Evolutionary conservation across 495 filamentous ascomycete genomes (phyloP), one percentile per base, ranked within the genome.

Genomic region (Amphirosellinia nigrospora): DNA sequence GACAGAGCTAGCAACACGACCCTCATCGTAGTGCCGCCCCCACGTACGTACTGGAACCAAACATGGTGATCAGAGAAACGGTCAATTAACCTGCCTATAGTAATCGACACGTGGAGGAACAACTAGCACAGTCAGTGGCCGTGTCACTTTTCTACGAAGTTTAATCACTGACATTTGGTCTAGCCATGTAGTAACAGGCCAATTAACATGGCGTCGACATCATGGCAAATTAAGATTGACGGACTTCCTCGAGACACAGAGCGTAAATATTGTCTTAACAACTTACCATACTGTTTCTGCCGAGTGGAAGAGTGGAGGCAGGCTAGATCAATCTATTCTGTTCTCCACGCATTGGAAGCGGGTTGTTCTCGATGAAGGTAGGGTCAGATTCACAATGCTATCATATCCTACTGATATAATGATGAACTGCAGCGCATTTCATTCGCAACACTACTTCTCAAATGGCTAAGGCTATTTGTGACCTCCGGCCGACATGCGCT

Each of bases 301-400:
- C 3, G 64, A 66, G 41, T 53, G 46, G 63, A 52, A 39, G 46
- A 39, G 23, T 13, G 46, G n/a, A 30, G 38, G 39, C 46, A 50
- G 28, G 28, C 38, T 11, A 23, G 30, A 36, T 13, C 43, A 48
- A 26, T 52, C 46, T 8, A 26, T 52, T 16, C 11, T 38, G 3
- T 82, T 82, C 67, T 74, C 73, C 1, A 64, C 68, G 9, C 70
- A 43, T 1, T 85, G 82, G 84, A 73, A 64, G 15, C 70, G 84
- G 8, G 70, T 86, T 19, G 74, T 86, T 8, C 64, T 86, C 19
- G 84, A 86, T 67, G 84, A 86, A 82, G 84, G 84, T 83, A 68
- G 3, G 36, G 7, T 1, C 3, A 21, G 11, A 36, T 39, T 26
- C 39, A 28, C n/a, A 52, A 38, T 16, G 1, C 43, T 9, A 23